Evolutionary conservation across 768 basidiomycete species (phyloP).

Genomic region (Rhodotorula diobovata): DNA sequence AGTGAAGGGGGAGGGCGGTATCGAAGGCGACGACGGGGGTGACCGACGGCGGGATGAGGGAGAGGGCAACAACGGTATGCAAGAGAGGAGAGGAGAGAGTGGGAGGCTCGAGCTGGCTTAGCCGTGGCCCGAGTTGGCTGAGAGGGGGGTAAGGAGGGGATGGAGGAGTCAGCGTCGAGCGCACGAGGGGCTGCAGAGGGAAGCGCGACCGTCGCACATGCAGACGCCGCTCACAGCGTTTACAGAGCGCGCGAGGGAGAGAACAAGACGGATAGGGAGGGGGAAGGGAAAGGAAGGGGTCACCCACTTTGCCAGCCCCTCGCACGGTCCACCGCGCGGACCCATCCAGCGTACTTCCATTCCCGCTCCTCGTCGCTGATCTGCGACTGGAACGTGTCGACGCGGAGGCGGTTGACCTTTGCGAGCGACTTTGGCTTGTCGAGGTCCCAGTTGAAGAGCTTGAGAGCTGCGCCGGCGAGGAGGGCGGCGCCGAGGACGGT

Average conservation of each 20-base stretch:
- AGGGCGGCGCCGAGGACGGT: slow-evolving; percentile 94
- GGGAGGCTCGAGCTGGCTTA: background rate
- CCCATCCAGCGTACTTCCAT: slow-evolving; percentile 74
- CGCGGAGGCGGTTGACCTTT: slow-evolving; percentile 83
- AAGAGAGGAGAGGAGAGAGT: background rate
- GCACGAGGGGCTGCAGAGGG: background rate
- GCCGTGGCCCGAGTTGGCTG: slow-evolving; percentile 33
- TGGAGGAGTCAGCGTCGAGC: background rate
- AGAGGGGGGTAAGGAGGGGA: background rate
- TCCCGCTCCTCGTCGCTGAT: slow-evolving; percentile 57
- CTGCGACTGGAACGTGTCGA: slow-evolving; percentile 61
- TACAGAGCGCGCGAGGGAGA: too few relatives aligned
- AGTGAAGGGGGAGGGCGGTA: too few relatives aligned
- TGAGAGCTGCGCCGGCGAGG: slow-evolving; percentile 81
- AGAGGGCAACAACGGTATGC: background rate
- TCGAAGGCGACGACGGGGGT: background rate
- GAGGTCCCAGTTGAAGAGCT: slow-evolving; percentile 88
- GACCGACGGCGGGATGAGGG: background rate
- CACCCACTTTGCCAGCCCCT: slow-evolving; percentile 64
- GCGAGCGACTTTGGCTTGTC: slow-evolving; percentile 71
- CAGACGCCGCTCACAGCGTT: too few relatives aligned
- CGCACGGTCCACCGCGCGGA: slow-evolving; percentile 78
- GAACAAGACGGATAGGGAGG: background rate
- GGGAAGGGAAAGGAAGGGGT: background rate
- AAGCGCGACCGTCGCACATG: background rate